Evolutionary conservation across 2,329 filamentous ascomycete species (phyloP).

Genomic region (Tothia fuscella): DNA sequence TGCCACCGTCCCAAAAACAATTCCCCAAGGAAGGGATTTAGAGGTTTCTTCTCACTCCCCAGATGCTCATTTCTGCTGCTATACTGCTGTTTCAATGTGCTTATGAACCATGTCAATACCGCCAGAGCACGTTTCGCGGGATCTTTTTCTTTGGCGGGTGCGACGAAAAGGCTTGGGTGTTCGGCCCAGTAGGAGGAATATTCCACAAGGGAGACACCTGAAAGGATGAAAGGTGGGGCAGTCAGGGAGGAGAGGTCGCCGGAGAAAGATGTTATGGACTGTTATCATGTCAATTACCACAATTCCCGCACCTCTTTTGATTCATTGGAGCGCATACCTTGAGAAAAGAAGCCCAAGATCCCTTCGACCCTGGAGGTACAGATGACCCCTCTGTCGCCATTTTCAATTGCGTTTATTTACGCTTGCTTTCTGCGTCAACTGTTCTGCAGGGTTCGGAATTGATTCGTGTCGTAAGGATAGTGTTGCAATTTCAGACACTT

Average conservation of each 20-base stretch:
- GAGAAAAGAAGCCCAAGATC: constrained; percentile 38
- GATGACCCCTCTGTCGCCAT: constrained; percentile 28
- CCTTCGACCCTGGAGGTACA: constrained; percentile 33
- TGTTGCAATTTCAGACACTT: too few species aligned
- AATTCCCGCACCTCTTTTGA: too few species aligned
- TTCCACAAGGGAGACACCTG: constrained; percentile 42
- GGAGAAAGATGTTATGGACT: constrained; percentile 44
- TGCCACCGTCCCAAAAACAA: constrained; percentile 88
- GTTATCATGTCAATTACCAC: neutral
- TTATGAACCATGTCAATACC: constrained; percentile 95
- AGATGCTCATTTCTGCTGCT: constrained; percentile 62
- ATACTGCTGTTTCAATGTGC: constrained; percentile 81
- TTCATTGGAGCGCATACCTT: too few species aligned
- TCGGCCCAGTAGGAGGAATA: constrained; percentile 48
- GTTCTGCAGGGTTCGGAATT: too few species aligned
- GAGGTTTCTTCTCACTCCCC: constrained; percentile 92
- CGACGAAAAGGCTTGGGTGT: constrained; percentile 56
- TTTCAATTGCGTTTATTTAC: neutral
- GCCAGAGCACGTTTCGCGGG: constrained; percentile 70
- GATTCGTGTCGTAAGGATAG: too few species aligned
- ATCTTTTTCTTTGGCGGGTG: constrained; percentile 67
- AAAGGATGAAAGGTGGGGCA: constrained; percentile 44
- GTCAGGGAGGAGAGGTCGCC: constrained; percentile 45
- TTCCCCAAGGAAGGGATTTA: constrained; percentile 94
- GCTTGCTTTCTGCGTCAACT: too few species aligned